Conservation (phyloP, 805 yeast genomes). For the Starmerella sp. region DNA sequence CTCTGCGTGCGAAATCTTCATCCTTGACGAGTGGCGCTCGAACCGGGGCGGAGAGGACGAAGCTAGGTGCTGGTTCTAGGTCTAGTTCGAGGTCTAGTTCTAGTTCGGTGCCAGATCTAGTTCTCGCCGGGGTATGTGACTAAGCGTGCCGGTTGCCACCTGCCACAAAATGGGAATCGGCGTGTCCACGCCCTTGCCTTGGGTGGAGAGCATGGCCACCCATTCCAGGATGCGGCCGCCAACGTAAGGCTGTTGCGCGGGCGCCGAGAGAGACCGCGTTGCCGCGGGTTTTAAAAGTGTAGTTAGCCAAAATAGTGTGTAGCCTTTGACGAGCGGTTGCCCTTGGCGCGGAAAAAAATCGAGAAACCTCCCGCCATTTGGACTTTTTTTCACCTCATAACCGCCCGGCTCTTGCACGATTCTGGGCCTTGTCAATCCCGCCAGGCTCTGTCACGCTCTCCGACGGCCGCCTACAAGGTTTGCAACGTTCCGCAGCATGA, state of each 20-base stretch:
- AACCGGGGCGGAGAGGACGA: too few species aligned
- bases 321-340: not conserved
- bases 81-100: too few species aligned
- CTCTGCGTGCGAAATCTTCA: slow-evolving; percentile 14
- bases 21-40: not conserved
- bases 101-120: too few species aligned
- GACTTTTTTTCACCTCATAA: slow-evolving; percentile 1
- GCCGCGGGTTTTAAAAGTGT: too few species aligned
- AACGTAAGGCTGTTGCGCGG: too few species aligned
- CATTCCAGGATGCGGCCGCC: too few species aligned
- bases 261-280: too few species aligned
- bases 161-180: not conserved
- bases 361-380: not conserved
- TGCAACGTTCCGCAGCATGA: not conserved
- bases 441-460: slow-evolving; percentile 1
- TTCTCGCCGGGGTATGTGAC: not conserved
- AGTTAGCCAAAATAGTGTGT: not conserved
- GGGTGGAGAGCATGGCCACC: too few species aligned
- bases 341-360: not conserved
- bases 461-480: not conserved
- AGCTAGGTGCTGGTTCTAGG: too few species aligned
- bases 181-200: not conserved
- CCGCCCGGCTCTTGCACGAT: slow-evolving; percentile 2
- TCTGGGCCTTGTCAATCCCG: not conserved
- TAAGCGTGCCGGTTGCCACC: not conserved